Conservation (phyloP, 2,329 filamentous ascomycete genomes). For the Exophiala dermatitidis region DNA sequence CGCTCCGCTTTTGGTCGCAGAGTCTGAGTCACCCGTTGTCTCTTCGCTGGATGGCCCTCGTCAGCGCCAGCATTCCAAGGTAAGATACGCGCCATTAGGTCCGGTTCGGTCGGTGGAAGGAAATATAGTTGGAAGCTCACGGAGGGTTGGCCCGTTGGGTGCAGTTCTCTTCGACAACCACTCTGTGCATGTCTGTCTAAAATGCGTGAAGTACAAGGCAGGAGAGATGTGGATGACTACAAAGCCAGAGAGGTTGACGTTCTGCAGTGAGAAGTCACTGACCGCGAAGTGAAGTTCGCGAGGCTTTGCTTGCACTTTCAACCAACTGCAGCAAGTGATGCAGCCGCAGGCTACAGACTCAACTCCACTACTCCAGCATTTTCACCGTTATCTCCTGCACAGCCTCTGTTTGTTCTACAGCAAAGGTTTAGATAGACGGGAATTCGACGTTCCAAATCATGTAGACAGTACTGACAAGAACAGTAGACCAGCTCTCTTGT, state of each 20-base stretch:
- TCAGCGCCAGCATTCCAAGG: slow-evolving; percentile 18
- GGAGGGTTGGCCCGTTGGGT: slow-evolving; percentile 14
- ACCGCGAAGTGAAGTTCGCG: no score
- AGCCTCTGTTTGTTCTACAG: no score
- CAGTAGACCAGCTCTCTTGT: neutral
- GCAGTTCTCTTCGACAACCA: neutral
- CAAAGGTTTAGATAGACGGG: no score
- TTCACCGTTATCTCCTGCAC: no score
- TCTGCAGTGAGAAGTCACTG: no score
- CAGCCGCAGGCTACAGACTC: no score
- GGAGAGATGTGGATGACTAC: neutral
- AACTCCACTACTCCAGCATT: no score
- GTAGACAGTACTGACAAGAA: neutral
- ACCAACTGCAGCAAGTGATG: no score
- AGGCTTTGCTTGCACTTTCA: no score
- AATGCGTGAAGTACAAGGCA: neutral
- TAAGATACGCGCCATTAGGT: slow-evolving; percentile 23
- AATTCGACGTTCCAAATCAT: neutral
- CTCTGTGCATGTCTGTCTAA: slow-evolving; percentile 7
- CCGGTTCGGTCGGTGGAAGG: neutral
- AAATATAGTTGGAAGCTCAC: slow-evolving; percentile 5
- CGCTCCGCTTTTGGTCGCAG: slow-evolving; percentile 3
- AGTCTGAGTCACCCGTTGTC: slow-evolving; percentile 1
- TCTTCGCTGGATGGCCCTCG: slow-evolving; percentile 10
- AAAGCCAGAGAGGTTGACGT: neutral